phyloP scores from a whole-genome alignment of 768 basidiomycete species.

The Hypsizygus marmoreus region DNA sequence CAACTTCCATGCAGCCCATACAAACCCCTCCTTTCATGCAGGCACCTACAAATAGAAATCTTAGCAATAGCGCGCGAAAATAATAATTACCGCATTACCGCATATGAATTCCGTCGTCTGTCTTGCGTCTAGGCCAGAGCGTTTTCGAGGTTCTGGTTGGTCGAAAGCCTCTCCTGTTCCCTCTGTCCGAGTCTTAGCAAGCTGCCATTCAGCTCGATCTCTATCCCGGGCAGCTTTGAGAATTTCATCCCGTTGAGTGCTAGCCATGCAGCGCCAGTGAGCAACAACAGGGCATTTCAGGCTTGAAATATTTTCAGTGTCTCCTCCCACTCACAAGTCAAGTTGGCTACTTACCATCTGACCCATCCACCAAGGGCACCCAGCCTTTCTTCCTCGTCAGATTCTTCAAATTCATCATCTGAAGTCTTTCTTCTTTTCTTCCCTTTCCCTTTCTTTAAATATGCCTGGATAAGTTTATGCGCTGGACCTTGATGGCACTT shows the following conservation, averaged over 20 bases:
- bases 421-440: slow-evolving; percentile 41
- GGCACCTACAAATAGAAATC: slow-evolving; percentile 32
- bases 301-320: slow-evolving; percentile 47
- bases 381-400: slow-evolving; percentile 53
- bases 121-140: slow-evolving; percentile 44
- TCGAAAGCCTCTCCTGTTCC: slow-evolving; percentile 20
- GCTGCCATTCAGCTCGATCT: slow-evolving; percentile 45
- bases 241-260: slow-evolving; percentile 70
- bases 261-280: slow-evolving; percentile 77
- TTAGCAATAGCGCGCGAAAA: background rate
- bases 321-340: too few species aligned
- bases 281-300: slow-evolving; percentile 75
- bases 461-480: slow-evolving; percentile 48
- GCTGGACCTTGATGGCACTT: slow-evolving; percentile 67
- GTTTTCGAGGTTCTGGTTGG: slow-evolving; percentile 41
- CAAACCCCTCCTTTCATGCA: slow-evolving; percentile 81
- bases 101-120: slow-evolving; percentile 83
- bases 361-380: slow-evolving; percentile 76
- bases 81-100: slow-evolving; percentile 32
- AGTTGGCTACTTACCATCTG: slow-evolving; percentile 57
- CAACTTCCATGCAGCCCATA: slow-evolving; percentile 69
- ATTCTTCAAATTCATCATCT: slow-evolving; percentile 55
- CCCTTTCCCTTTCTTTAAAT: slow-evolving; percentile 38
- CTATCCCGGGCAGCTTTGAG: slow-evolving; percentile 60
- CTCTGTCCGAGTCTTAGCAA: slow-evolving; percentile 22